These are phyloP conservation scores for Lasiodiplodia gonubiensis DNA, from an alignment of 2,329 filamentous ascomycete genomes.

Conservation along the genomic window DNA sequence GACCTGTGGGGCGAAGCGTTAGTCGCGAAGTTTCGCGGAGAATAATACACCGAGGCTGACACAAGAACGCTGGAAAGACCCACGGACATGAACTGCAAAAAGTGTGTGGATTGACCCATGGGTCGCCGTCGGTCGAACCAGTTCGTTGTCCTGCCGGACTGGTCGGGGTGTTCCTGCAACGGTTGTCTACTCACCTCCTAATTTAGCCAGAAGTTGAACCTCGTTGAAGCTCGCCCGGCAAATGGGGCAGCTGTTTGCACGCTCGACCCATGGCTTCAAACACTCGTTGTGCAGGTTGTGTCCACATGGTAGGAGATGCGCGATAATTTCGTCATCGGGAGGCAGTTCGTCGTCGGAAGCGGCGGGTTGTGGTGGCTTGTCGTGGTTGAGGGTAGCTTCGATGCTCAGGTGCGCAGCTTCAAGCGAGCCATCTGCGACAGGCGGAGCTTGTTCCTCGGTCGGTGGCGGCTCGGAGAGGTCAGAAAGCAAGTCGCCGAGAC, in stretches of 20 bases:
- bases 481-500: constrained; percentile 70
- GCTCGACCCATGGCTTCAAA: constrained; percentile 90
- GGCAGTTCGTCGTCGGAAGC: constrained; percentile 39
- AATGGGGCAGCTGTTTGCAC: constrained; percentile 97
- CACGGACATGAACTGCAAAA: constrained; percentile 26
- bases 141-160: constrained; percentile 21
- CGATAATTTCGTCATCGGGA: constrained; percentile 60
- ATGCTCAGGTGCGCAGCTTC: constrained; percentile 24
- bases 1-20: constrained; percentile 49
- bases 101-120: constrained; percentile 12
- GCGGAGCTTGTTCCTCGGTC: constrained; percentile 37
- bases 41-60: constrained; percentile 2
- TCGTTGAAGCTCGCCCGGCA: constrained; percentile 90
- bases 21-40: not conserved
- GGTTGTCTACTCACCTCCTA: constrained; percentile 70
- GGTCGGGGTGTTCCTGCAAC: not conserved
- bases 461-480: constrained; percentile 46
- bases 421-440: constrained; percentile 27
- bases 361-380: constrained; percentile 32
- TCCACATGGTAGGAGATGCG: constrained; percentile 75
- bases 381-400: constrained; percentile 4
- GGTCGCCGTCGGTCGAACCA: constrained; percentile 22
- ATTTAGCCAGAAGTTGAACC: constrained; percentile 79
- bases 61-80: constrained; percentile 27
- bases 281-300: constrained; percentile 94